These are phyloP conservation scores for Datura wrightii DNA, from an alignment of 257 asterid genomes.

Conservation along the genomic window DNA sequence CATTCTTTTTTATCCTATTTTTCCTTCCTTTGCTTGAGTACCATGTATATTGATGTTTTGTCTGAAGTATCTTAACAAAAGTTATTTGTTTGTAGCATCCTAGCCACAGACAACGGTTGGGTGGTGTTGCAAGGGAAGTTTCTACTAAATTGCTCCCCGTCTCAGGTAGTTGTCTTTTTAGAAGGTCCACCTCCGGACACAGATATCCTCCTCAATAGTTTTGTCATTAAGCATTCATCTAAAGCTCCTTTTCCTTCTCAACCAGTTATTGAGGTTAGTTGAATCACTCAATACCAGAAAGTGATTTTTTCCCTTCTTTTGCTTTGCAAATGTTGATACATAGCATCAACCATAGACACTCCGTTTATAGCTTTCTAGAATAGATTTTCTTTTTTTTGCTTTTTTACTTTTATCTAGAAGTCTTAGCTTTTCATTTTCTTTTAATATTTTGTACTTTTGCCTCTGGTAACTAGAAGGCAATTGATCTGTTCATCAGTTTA, in stretches of 20 bases:
- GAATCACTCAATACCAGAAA: too few species aligned
- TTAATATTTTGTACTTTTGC: too few species aligned
- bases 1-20: background rate
- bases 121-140: conserved; percentile 82
- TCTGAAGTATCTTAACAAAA: background rate
- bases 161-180: conserved; percentile 64
- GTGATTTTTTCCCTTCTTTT: too few species aligned
- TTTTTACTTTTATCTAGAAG: too few species aligned
- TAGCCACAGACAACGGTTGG: conserved; percentile 91
- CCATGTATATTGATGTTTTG: background rate
- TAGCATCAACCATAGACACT: too few species aligned
- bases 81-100: conserved; percentile 51
- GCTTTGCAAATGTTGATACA: too few species aligned
- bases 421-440: too few species aligned
- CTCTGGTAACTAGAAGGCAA: too few species aligned
- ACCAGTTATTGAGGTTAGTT: conserved; percentile 71
- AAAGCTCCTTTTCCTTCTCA: conserved; percentile 76
- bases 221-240: conserved; percentile 72
- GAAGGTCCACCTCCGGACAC: conserved; percentile 93
- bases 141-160: conserved; percentile 71
- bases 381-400: too few species aligned
- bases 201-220: conserved; percentile 77
- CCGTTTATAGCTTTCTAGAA: too few species aligned
- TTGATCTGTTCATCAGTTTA: background rate
- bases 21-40: background rate